Percentiles rank a stretch among this genome's conserved stretches.
Conservation (phyloP, 108 stramenopile genomes). For the Skeletonema tropicum region DNA sequence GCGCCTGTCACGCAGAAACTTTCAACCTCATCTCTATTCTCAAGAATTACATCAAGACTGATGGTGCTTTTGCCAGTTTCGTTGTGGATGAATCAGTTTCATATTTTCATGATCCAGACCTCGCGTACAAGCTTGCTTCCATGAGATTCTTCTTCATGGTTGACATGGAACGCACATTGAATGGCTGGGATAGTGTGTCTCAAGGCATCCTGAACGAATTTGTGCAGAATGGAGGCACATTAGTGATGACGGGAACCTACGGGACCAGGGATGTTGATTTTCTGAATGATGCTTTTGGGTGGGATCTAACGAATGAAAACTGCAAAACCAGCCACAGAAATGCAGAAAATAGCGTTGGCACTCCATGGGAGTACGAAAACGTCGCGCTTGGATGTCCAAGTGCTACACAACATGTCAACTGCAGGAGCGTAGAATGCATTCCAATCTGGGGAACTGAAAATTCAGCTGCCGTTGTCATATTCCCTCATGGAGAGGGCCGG, state of each 20-base stretch:
- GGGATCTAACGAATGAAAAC: neutral
- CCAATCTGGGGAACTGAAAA: neutral
- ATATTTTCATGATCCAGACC: neutral
- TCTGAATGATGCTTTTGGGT: neutral
- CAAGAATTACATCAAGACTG: neutral
- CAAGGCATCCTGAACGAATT: neutral
- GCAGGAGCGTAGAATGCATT: neutral
- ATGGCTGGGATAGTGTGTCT: neutral
- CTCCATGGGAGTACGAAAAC: neutral
- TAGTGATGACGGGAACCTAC: neutral
- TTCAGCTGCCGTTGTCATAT: neutral
- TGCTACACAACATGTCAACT: neutral
- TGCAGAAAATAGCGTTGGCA: neutral
- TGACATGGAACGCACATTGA: neutral
- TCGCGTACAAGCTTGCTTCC: neutral
- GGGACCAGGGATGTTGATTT: neutral
- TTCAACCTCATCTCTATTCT: neutral
- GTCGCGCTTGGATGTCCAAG: neutral
- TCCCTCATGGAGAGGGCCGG: neutral
- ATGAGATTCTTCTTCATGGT: conserved; percentile 10
- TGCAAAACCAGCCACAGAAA: neutral
- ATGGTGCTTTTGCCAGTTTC: neutral
- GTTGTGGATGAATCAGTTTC: neutral
- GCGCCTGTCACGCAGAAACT: neutral
- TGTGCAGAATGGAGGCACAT: conserved; percentile 4